Base-by-base conservation (phyloP, 768 basidiomycete genomes). In the Lactarius hengduanensis region DNA sequence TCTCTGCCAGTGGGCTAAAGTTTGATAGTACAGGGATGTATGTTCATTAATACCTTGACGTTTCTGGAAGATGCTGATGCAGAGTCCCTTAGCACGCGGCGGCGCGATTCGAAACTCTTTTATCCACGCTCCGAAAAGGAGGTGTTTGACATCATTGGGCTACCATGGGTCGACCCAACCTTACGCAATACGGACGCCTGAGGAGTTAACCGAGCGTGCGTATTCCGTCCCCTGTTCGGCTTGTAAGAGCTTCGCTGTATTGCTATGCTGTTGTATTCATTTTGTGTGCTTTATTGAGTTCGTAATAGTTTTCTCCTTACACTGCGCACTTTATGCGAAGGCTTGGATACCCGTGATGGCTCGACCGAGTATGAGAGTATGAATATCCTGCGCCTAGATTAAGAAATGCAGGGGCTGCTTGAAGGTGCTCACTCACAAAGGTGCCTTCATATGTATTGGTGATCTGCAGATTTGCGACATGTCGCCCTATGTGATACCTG, bases 381-480 rank as follows among this genome's bases (percentile, higher is more conserved):
- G 92, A 54, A 94, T 91, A 70, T 95, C 92, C 88, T 94, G 70
- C 4, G 67, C 66, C 26, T 66, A 60, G 65, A 66, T 59, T 72
- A 63, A 63, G 65, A 59, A 67, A 61, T 57, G 20, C 32, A 55
- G 43, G 50, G 60, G 57, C 53, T 47, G 62, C 2, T 10, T 40
- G 28, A 41, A 22, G 28, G 26, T 20, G 18, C 41, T 20, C 32
- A 41, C 64, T 60, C n/a, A 61, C 58, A 38, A 34, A 62, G 40
- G 69, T 74, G 82, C 92, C 95, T 81, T 97, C 95, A 74, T 97
- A 97, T 0, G 95, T 98, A 71, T 95, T 95, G 9, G 94, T 89
- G n/a, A 98, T 90, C 74, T 98, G 96, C 66, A 97, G 75, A 76
- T 98, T 98, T 0, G 91, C 91, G 10, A 92, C 95, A 78, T 98